A percentile compares a stretch with the other conserved stretches of the same genome.
phyloP scores from a whole-genome alignment of 2,329 filamentous ascomycete genomes.

The Penicillium sp. region DNA sequence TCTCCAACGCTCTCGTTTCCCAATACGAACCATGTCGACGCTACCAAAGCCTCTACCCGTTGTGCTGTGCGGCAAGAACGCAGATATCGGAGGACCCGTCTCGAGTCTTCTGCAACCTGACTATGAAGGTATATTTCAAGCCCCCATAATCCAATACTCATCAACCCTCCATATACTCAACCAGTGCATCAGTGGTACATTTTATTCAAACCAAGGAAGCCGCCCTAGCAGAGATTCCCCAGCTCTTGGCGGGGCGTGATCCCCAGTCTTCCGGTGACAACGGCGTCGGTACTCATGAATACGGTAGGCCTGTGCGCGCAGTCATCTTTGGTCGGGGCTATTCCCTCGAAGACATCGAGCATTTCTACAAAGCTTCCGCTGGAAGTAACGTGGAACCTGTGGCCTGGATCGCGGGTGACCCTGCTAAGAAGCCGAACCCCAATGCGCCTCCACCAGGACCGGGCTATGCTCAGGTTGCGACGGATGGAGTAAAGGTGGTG shows the following conservation, averaged over 20 bases:
- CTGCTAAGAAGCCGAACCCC: constrained; percentile 4
- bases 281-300: constrained; percentile 26
- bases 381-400: constrained; percentile 7
- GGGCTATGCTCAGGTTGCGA: constrained; percentile 19
- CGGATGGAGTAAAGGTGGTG: constrained; percentile 13
- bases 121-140: constrained; percentile 16
- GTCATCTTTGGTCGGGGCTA: constrained; percentile 30
- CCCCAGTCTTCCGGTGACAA: constrained; percentile 19
- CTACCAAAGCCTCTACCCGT: constrained; percentile 11
- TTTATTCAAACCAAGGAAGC: constrained; percentile 19
- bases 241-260: constrained; percentile 21
- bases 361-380: constrained; percentile 6
- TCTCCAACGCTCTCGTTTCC: background rate
- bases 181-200: constrained; percentile 18
- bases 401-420: constrained; percentile 15
- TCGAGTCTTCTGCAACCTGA: constrained; percentile 16
- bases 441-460: constrained; percentile 9
- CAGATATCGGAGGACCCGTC: constrained; percentile 15
- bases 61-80: constrained; percentile 16
- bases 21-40: constrained; percentile 7
- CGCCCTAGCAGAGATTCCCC: constrained; percentile 20
- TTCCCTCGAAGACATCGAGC: constrained; percentile 13
- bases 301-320: constrained; percentile 21
- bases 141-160: background rate
- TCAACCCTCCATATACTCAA: background rate